Evolutionary conservation across 306 rosid species (phyloP).

Genomic region (Lathyrus tuberosus): DNA sequence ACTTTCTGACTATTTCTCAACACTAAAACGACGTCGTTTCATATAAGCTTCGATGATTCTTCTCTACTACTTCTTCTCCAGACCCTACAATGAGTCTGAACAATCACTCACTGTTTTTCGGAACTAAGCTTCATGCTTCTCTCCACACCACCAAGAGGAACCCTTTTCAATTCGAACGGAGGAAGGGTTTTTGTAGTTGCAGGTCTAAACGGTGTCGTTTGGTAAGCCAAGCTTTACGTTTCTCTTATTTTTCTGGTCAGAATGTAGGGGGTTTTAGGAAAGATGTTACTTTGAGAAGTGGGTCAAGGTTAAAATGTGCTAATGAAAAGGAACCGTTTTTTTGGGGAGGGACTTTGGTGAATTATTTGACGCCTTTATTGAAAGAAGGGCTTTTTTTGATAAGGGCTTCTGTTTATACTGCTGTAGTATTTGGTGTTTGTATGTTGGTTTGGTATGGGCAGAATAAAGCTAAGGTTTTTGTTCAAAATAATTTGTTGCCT

Average conservation of each 20-base stretch:
- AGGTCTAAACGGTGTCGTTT: conserved; percentile 53
- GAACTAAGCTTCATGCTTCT: conserved; percentile 55
- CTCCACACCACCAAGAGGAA: conserved; percentile 25
- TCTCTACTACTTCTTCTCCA: conserved; percentile 48
- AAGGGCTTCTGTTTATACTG: conserved; percentile 70
- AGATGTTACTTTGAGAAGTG: conserved; percentile 48
- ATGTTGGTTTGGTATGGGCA: conserved; percentile 82
- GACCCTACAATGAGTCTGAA: conserved; percentile 54
- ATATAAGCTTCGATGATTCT: conserved; percentile 28
- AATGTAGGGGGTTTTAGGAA: conserved; percentile 52
- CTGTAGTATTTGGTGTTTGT: conserved; percentile 76
- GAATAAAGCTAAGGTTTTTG: conserved; percentile 66
- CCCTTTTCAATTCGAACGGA: conserved; percentile 42
- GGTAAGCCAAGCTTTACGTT: conserved; percentile 54
- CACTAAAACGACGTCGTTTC: conserved; percentile 7
- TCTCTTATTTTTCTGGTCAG: conserved; percentile 58
- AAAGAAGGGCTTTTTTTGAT: conserved; percentile 73
- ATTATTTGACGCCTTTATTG: conserved; percentile 64
- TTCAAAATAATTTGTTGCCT: conserved; percentile 76
- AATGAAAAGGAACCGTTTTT: conserved; percentile 66
- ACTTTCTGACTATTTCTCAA: background rate
- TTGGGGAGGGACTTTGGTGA: conserved; percentile 52
- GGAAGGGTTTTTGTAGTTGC: conserved; percentile 46
- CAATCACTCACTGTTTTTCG: conserved; percentile 56
- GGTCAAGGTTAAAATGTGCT: conserved; percentile 59